Conservation (phyloP, 2,329 filamentous ascomycete genomes). For the Colletotrichum destructivum region DNA sequence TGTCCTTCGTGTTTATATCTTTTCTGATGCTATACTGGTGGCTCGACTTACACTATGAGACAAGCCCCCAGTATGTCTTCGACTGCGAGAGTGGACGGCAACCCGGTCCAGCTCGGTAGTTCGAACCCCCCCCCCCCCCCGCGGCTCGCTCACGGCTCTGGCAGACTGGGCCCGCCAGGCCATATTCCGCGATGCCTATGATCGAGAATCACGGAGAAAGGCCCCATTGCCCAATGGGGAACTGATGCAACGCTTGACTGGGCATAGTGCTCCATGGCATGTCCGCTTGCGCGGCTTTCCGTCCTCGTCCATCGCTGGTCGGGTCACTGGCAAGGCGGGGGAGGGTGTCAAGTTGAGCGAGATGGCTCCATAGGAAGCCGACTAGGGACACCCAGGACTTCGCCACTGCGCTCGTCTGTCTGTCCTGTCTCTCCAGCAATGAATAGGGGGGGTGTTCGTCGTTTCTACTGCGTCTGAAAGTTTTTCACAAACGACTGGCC, state of each 20-base stretch:
- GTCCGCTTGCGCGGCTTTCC: slow-evolving; percentile 33
- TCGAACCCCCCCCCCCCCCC: slow-evolving; percentile 6
- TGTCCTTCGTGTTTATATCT: slow-evolving; percentile 27
- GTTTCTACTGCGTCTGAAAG: slow-evolving; percentile 2
- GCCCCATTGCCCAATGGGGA: slow-evolving; percentile 8
- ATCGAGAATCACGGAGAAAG: slow-evolving; percentile 21
- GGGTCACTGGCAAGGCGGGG: slow-evolving; percentile 18
- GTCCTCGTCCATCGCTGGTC: slow-evolving; percentile 3
- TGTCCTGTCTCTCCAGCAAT: neutral
- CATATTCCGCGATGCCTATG: slow-evolving; percentile 22
- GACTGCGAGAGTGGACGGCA: slow-evolving; percentile 11
- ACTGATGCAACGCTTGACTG: slow-evolving; percentile 13
- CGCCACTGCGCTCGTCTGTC: neutral
- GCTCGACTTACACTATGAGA: slow-evolving; percentile 12
- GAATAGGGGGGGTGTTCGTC: slow-evolving; percentile 19
- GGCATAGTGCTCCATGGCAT: slow-evolving; percentile 9
- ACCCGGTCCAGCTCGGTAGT: slow-evolving; percentile 23
- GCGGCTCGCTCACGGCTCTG: slow-evolving; percentile 14
- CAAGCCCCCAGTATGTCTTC: slow-evolving; percentile 17
- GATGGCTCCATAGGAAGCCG: slow-evolving; percentile 19
- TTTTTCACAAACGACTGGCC: slow-evolving; percentile 21
- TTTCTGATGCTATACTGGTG: neutral
- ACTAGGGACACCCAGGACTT: slow-evolving; percentile 10
- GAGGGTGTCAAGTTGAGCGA: slow-evolving; percentile 35
- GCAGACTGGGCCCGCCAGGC: slow-evolving; percentile 14